Evolutionary conservation across 1,139 yeast genomes (phyloP), one percentile per base, ranked within the genome.

Genomic region (Casaregolazyma suthepensis): DNA sequence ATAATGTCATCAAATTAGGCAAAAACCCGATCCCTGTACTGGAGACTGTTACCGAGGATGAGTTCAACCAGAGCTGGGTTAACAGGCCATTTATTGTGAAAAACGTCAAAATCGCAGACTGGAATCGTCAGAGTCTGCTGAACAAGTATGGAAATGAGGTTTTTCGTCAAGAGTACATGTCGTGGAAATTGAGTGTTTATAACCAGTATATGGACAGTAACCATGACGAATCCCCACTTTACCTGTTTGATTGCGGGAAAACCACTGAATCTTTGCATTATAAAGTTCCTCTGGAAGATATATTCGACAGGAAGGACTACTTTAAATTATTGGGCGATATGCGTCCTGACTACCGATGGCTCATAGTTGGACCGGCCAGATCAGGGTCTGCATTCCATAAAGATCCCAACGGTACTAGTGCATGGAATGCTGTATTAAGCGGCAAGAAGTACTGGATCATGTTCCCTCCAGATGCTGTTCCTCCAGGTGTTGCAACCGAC

Each of bases 331-430:
- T 71, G 3, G 67, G 68, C 1, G 59, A 64, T 15, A 31, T 46
- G 59, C 76, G 96, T 52, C 97, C 97, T 0, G 96, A 90, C 67
- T 86, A 86, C 67, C 81, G 94, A 10, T 90, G 97, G 97, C 73
- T 90, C 42, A 90, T 90, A 47, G 78, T 87, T 15, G 97, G 97
- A 0, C 89, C 95, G 0, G 74, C 72, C 23, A 70, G 95, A 50
- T 82, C 90, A 17, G 97, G 96, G 0, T 87, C 95, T 0, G 86
- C 95, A 0, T 90, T 89, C 68, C 97, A 90, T 68, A 89, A 90
- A 63, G 97, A 90, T 64, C 97, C 97, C 2, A 90, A 90, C 66
- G 81, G 82, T 48, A 90, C 96, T 0, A 82, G 87, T 52, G 96
- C 96, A 0, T 90, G 96, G 96, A 90, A 90, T 67, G 80, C 89